Evolutionary conservation across 75 land plant species (phyloP).

Genomic region (Chamaecyparis obtusa): DNA sequence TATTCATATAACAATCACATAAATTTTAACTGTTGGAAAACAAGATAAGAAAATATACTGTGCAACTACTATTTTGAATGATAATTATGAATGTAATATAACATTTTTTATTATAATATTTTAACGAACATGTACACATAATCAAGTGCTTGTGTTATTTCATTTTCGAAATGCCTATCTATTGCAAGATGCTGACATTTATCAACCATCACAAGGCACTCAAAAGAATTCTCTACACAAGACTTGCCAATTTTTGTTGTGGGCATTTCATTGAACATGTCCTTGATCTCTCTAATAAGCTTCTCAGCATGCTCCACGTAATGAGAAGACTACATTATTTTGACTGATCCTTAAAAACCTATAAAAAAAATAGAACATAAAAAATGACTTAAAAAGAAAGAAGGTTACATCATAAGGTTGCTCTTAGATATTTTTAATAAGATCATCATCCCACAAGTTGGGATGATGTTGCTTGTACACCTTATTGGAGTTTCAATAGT

Average conservation of each 20-base stretch:
- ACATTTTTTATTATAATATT: background rate
- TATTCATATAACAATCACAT: no score
- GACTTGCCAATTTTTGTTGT: background rate
- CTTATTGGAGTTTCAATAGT: no score
- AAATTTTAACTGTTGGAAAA: no score
- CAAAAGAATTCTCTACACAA: conserved; percentile 67
- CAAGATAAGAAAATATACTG: no score
- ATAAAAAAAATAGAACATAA: background rate
- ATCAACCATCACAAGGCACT: conserved; percentile 49
- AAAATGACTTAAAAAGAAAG: no score
- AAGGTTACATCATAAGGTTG: background rate
- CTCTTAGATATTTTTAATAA: background rate
- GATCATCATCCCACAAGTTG: background rate
- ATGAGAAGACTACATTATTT: background rate
- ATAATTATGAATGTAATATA: no score
- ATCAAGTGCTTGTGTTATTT: conserved; percentile 18
- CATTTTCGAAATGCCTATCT: conserved; percentile 13
- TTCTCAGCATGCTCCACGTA: background rate
- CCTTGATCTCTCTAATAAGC: background rate
- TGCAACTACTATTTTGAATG: no score
- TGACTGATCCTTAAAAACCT: background rate
- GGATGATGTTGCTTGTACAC: no score
- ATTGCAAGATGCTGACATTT: conserved; percentile 39
- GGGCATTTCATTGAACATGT: background rate
- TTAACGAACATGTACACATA: conserved; percentile 22